A percentile compares a stretch with the other conserved stretches of the same genome.
Evolutionary conservation across 345 rosid genomes (phyloP).

Genomic region (Rhizophora apiculata): DNA sequence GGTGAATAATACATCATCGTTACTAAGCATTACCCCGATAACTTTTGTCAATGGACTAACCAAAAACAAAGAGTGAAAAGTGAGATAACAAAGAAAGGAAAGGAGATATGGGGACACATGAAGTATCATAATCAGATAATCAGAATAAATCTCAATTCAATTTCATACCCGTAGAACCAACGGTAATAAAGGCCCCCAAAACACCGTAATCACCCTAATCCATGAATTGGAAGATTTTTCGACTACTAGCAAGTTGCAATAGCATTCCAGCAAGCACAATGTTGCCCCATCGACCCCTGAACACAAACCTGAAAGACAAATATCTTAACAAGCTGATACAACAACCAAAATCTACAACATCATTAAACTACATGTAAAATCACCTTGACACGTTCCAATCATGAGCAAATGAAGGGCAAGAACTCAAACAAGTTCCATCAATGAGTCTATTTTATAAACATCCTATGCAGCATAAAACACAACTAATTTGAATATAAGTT

Average conservation of each 20-base stretch:
- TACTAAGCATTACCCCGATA: too few relatives aligned
- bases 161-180: constrained; percentile 74
- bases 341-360: background rate
- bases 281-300: constrained; percentile 95
- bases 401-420: constrained; percentile 84
- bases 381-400: constrained; percentile 94
- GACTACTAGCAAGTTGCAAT: constrained; percentile 78
- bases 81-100: too few relatives aligned
- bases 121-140: background rate
- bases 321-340: constrained; percentile 5
- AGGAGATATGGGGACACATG: background rate
- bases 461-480: constrained; percentile 53
- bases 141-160: background rate
- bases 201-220: constrained; percentile 91
- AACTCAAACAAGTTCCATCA: constrained; percentile 81
- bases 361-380: background rate
- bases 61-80: too few relatives aligned
- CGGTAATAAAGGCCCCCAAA: constrained; percentile 64
- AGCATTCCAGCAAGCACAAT: constrained; percentile 98
- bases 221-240: constrained; percentile 84
- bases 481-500: constrained; percentile 12
- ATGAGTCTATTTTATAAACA: constrained; percentile 89
- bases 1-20: too few relatives aligned
- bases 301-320: constrained; percentile 71
- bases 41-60: too few relatives aligned